Percentiles rank a stretch among this genome's conserved stretches.
Conservation (phyloP, 1,284 basidiomycete genomes). For the Coniferiporia weirii region DNA sequence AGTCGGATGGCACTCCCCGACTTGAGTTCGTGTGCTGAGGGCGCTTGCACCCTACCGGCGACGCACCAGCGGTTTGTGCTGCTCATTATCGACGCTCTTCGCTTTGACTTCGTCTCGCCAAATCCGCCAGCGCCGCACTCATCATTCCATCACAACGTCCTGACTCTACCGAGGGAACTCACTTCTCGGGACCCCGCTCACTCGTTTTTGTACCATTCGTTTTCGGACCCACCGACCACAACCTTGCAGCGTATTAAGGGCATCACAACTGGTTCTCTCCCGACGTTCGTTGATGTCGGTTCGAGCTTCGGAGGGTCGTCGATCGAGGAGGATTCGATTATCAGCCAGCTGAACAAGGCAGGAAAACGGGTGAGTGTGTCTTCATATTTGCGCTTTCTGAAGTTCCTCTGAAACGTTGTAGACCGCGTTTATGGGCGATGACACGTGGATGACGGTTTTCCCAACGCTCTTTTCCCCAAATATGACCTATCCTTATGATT, state of each 20-base stretch:
- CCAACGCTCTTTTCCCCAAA: slow-evolving; percentile 68
- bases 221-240: slow-evolving; percentile 92
- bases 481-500: slow-evolving; percentile 83
- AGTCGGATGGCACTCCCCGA: slow-evolving; percentile 75
- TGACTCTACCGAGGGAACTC: slow-evolving; percentile 75
- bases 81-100: slow-evolving; percentile 88
- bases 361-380: slow-evolving; percentile 52
- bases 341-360: slow-evolving; percentile 50
- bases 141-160: slow-evolving; percentile 75
- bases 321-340: slow-evolving; percentile 83
- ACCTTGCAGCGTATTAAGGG: slow-evolving; percentile 96
- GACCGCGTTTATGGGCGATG: slow-evolving; percentile 90
- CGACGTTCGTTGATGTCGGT: slow-evolving; percentile 93
- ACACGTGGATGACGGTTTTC: slow-evolving; percentile 93
- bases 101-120: slow-evolving; percentile 91
- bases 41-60: slow-evolving; percentile 45
- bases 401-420: slow-evolving; percentile 21
- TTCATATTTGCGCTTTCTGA: background rate
- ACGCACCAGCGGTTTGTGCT: slow-evolving; percentile 80
- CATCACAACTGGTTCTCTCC: slow-evolving; percentile 91
- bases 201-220: slow-evolving; percentile 85
- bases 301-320: slow-evolving; percentile 87
- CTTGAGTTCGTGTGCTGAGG: slow-evolving; percentile 41
- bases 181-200: slow-evolving; percentile 54
- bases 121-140: slow-evolving; percentile 56